Base-by-base conservation (phyloP, 2,329 filamentous ascomycete species). In the Diplodia sapinea region DNA sequence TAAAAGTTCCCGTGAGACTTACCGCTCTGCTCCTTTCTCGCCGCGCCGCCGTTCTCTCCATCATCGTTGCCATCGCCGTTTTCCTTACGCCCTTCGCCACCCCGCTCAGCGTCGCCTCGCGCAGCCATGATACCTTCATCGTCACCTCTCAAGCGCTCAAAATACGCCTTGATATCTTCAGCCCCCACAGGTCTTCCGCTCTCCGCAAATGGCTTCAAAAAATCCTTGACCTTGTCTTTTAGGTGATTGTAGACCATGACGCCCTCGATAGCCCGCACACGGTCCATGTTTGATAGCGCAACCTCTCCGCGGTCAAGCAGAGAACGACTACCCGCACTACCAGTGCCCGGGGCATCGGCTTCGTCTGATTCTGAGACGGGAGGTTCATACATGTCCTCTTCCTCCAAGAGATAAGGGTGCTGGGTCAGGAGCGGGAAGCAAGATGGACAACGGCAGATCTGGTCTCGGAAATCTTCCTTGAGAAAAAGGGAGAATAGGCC, bases 191-290 rank as follows among this genome's bases (percentile, higher is more conserved):
- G 89, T 78, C 91, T 83, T 0, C 94, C 94, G 70, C 90, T 96
- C 76, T 97, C 93, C 0, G 95, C 95, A 77, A 97, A 99, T 52
- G 96, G 91, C 79, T 94, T 89, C 74, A 99, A 88, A 77, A 99
- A 98, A 0, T 90, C 89, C 83, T 94, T 97, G n/a, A 99, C 88
- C 76, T 94, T 94, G 75, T 98, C 94, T 76, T 96, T 95, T 69
- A 99, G 86, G 74, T 96, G 91, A 74, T 98, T 97, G 80, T 98
- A 99, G 0, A 94, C 94, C 93, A 98, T 97, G 55, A 96, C 94
- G 17, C 95, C 95, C 78, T 99, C 79, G 67, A 99, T 97, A 4
- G 95, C 95, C 15, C 90, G 86, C 8, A 98, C 94, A 2, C 95
- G 91, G 76, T 99, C 95, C 67, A 99, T 89, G 73, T 93, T 96